Conservation (phyloP, 768 basidiomycete species). For the Tephrocybe sp. region DNA sequence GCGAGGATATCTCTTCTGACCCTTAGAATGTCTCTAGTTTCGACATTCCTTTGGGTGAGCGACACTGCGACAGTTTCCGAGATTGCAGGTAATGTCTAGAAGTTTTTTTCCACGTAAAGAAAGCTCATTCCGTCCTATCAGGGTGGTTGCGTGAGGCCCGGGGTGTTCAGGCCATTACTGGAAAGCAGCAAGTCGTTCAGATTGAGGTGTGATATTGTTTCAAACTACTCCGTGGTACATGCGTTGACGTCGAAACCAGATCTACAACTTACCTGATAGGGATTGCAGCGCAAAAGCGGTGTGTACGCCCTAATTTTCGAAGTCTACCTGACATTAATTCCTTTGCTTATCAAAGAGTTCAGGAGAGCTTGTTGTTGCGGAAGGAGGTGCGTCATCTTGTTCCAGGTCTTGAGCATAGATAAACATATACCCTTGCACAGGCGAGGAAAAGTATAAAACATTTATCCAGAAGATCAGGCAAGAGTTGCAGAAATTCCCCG, state of each 20-base stretch:
- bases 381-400: conserved; percentile 16
- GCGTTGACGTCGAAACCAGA: not conserved
- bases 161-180: conserved; percentile 1
- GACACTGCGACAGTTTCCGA: conserved; percentile 1
- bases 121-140: not conserved
- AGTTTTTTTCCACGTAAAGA: not conserved
- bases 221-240: not conserved
- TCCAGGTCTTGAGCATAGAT: not conserved
- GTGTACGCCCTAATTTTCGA: not conserved
- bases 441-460: conserved; percentile 29
- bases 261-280: conserved; percentile 34
- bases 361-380: conserved; percentile 28
- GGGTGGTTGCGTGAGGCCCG: conserved; percentile 6
- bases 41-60: conserved; percentile 7
- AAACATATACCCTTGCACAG: not conserved
- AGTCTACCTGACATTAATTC: not conserved
- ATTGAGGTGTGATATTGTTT: conserved; percentile 20
- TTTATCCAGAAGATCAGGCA: conserved; percentile 21
- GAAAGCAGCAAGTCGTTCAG: conserved; percentile 26
- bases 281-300: conserved; percentile 34
- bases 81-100: not conserved
- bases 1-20: no score
- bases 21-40: not conserved
- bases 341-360: conserved; percentile 1
- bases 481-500: conserved; percentile 1